phyloP scores from a whole-genome alignment of 2,329 filamentous ascomycete species.

The Fusarium tjaetaba region DNA sequence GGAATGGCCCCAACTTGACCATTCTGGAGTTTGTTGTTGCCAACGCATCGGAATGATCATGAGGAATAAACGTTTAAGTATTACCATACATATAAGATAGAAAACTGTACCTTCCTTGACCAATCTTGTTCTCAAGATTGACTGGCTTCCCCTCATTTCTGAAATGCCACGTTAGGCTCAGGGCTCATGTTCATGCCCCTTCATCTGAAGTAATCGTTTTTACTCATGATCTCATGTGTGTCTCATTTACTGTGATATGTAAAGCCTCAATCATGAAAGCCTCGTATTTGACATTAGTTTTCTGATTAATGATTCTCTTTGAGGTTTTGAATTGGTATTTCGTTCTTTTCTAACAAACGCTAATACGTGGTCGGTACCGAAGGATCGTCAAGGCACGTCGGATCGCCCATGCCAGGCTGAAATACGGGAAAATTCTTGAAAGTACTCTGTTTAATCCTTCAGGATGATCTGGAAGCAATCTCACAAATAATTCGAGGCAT shows the following conservation, averaged over 20 bases:
- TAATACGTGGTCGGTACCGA: too few relatives aligned
- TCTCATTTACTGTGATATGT: too few relatives aligned
- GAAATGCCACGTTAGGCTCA: rapidly evolving
- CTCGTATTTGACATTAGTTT: rapidly evolving
- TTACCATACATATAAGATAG: neutral
- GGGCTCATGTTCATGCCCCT: too few relatives aligned
- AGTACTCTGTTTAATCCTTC: rapidly evolving
- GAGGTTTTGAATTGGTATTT: too few relatives aligned
- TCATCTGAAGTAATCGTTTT: too few relatives aligned
- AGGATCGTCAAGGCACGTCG: too few relatives aligned
- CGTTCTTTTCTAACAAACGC: too few relatives aligned
- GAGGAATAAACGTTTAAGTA: neutral
- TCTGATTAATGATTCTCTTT: too few relatives aligned
- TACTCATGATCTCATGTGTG: too few relatives aligned
- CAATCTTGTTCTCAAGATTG: rapidly evolving
- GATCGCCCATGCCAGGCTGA: neutral
- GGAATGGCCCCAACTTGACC: slow-evolving; percentile 36
- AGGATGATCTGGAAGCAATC: neutral
- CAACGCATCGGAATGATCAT: slow-evolving; percentile 7
- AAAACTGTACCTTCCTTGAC: neutral
- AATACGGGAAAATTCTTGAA: rapidly evolving
- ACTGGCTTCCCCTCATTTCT: too few relatives aligned
- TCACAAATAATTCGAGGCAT: rapidly evolving
- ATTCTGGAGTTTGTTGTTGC: slow-evolving; percentile 41
- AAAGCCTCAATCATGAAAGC: too few relatives aligned